phyloP scores from a whole-genome alignment of 2,329 filamentous ascomycete species.

The Botrytis sinoallii region DNA sequence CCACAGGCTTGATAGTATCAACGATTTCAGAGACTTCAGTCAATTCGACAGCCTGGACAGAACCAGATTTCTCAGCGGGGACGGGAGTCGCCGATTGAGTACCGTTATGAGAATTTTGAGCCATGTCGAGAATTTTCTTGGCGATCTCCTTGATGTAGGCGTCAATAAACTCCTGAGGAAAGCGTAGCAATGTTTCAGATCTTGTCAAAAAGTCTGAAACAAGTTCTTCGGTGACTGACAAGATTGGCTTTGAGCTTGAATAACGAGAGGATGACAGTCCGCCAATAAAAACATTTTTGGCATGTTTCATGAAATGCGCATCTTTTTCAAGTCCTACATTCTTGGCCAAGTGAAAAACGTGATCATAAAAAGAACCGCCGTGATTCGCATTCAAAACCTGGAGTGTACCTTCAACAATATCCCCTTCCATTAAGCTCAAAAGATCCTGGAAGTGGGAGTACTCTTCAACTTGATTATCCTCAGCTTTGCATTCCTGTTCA shows the following conservation, averaged over 20 bases:
- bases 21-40: not conserved
- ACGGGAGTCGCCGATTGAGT: not conserved
- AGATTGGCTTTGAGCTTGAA: conserved; percentile 3
- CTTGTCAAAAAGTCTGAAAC: conserved; percentile 6
- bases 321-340: conserved; percentile 12
- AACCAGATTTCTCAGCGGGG: not conserved
- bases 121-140: conserved; percentile 16
- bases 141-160: conserved; percentile 14
- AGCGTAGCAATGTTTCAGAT: conserved; percentile 8
- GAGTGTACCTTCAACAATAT: conserved; percentile 10
- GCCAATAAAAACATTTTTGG: conserved; percentile 16
- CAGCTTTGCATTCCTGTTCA: conserved; percentile 1
- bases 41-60: not conserved
- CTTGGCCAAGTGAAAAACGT: conserved; percentile 10
- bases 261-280: conserved; percentile 20
- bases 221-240: conserved; percentile 11
- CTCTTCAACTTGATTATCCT: not conserved
- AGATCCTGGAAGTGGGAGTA: conserved; percentile 17
- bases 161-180: conserved; percentile 1
- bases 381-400: conserved; percentile 1
- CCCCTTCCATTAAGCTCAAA: conserved; percentile 11
- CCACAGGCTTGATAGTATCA: not conserved
- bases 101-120: conserved; percentile 11
- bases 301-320: conserved; percentile 15
- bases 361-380: conserved; percentile 19